A percentile compares a stretch with the other conserved stretches of the same genome.
These are phyloP conservation scores for Phalaenopsis aphrodite DNA, from an alignment of 106 monocot genomes.

Conservation along the genomic window DNA sequence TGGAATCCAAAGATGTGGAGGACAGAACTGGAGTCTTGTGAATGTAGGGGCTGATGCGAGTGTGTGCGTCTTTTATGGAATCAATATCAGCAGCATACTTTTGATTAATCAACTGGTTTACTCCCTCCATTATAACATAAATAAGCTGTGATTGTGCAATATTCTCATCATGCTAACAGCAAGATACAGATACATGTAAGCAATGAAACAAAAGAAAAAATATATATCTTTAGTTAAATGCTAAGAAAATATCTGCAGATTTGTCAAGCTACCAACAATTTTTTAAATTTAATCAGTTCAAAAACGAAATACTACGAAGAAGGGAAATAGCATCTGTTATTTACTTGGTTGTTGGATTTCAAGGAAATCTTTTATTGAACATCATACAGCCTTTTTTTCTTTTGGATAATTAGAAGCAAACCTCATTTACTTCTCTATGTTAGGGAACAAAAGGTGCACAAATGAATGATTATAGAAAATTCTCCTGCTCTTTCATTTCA, in stretches of 20 bases:
- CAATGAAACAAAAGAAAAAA: neutral
- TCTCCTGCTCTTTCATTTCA: neutral
- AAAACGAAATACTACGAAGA: neutral
- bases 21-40: slow-evolving; percentile 76
- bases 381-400: neutral
- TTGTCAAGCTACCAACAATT: neutral
- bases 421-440: too few species aligned
- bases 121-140: slow-evolving; percentile 28
- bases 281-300: neutral
- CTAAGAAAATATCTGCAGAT: neutral
- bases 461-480: neutral
- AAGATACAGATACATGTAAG: neutral
- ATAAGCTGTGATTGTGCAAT: neutral
- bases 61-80: slow-evolving; percentile 70
- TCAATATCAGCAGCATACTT: slow-evolving; percentile 75
- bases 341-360: neutral
- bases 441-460: too few species aligned
- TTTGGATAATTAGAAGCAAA: too few species aligned
- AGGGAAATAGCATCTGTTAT: neutral
- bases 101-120: slow-evolving; percentile 15
- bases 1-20: slow-evolving; percentile 45
- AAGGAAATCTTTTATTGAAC: neutral
- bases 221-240: neutral
- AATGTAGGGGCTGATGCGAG: slow-evolving; percentile 59
- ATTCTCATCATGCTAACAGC: neutral